Percentiles rank a stretch among this genome's conserved stretches.
Conservation (phyloP, 352 stramenopile genomes). For the Phytophthora chlamydospora region DNA sequence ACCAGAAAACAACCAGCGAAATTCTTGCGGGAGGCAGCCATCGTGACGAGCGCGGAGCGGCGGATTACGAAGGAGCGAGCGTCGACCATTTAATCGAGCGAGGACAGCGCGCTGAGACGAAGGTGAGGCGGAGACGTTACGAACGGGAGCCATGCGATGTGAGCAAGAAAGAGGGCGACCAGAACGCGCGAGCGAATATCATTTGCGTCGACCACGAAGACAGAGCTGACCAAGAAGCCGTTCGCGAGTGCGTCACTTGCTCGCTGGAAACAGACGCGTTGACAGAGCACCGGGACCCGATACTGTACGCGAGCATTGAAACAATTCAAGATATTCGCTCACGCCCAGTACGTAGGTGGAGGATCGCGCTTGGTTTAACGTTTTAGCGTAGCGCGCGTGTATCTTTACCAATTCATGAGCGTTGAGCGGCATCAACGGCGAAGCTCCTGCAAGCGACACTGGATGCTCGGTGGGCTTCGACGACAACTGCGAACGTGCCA, state of each 20-base stretch:
- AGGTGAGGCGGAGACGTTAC: constrained; percentile 27
- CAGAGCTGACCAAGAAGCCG: constrained; percentile 15
- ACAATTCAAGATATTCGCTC: no score
- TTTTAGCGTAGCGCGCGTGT: constrained; percentile 4
- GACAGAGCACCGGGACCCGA: constrained; percentile 2
- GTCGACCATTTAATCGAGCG: constrained; percentile 22
- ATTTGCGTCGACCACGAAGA: constrained; percentile 29
- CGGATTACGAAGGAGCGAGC: constrained; percentile 25
- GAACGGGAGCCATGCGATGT: constrained; percentile 30
- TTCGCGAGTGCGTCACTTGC: constrained; percentile 13
- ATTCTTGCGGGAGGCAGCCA: constrained; percentile 23
- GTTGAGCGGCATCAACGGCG: not conserved
- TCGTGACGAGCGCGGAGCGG: constrained; percentile 18
- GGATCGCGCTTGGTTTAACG: constrained; percentile 4
- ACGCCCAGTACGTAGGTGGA: no score
- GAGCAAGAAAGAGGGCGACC: constrained; percentile 24
- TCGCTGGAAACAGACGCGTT: no score
- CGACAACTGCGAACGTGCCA: no score
- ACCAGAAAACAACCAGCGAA: constrained; percentile 38
- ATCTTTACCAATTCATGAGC: not conserved
- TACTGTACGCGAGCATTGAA: no score
- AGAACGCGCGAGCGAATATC: constrained; percentile 14
- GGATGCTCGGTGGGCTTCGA: no score
- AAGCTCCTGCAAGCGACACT: not conserved
- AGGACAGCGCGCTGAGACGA: constrained; percentile 25